Base-by-base conservation (phyloP, 768 basidiomycete genomes). In the Astraeus odoratus region DNA sequence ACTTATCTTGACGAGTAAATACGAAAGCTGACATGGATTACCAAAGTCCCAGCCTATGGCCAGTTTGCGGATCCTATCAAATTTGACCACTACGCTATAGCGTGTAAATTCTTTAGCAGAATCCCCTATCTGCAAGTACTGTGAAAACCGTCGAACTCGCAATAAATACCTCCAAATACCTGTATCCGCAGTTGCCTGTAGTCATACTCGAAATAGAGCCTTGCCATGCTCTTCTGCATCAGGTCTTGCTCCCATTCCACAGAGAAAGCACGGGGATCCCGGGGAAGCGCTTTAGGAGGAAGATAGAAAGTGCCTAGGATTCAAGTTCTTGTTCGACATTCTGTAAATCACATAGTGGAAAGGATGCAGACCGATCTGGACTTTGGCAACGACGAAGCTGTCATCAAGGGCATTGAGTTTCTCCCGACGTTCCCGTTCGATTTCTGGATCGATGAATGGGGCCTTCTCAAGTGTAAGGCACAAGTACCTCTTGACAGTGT, bases 191-290 rank as follows among this genome's bases (percentile, higher is more conserved):
- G 72, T 13, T 76, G 55, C 62, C 81, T 86, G 53, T 84, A 75
- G 23, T 80, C 79, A 51, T 86, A 87, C 44, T 83, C 76, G 26
- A 89, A 78, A 25, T 67, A 60, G 16, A 88, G 58, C 58, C 75
- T 72, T 0, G 74, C 83, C 25, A 72, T 68, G 27, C 76, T 71
- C 34, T 68, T 50, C 7, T 54, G 49, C 31, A 64, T 58, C 48
- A 76, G 80, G 33, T 76, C 66, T 31, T 70, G 63, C 44, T 83
- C 76, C 74, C 79, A 86, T 61, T 90, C 88, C 4, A 80, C 65
- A 0, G 85, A 88, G 58, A 84, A 90, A 2, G 70, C 67, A 8
- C 79, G 75, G 15, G 70, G 60, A 15, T 54, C 53, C 35, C 62
- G 61, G 7, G 56, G 64, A 7, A 50, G 22, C 20, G 60, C 54